phyloP scores from a whole-genome alignment of 2,329 filamentous ascomycete species.

The Phaeosphaeria sp. region DNA sequence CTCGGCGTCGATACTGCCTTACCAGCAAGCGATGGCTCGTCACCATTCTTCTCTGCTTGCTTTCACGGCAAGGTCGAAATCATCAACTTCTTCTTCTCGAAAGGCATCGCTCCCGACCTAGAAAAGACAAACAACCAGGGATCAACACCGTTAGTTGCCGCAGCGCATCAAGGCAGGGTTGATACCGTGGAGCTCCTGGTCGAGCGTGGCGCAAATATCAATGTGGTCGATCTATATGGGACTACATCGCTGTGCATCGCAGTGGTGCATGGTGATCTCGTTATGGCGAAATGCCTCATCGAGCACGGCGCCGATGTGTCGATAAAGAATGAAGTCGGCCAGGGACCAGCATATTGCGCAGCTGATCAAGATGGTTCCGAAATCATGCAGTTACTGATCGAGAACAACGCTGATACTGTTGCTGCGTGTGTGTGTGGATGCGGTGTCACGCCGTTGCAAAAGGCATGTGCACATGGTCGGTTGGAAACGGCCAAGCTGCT shows the following conservation, averaged over 20 bases:
- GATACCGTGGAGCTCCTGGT: background rate
- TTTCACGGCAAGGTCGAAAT: background rate
- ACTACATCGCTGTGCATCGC: background rate
- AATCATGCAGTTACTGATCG: background rate
- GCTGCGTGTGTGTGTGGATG: background rate
- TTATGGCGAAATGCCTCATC: background rate
- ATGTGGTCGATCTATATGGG: background rate
- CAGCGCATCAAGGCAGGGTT: background rate
- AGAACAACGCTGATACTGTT: background rate
- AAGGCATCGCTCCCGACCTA: background rate
- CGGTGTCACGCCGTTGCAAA: background rate
- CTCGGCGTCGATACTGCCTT: background rate
- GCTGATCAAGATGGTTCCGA: background rate
- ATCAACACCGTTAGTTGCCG: background rate
- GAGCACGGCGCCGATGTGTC: background rate
- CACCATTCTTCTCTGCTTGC: background rate
- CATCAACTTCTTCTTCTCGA: background rate
- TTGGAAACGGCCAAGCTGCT: background rate
- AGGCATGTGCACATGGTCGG: background rate
- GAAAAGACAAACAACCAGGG: background rate
- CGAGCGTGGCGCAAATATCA: background rate
- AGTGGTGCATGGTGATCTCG: background rate
- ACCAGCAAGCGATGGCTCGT: background rate
- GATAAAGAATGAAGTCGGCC: background rate
- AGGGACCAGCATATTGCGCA: background rate